phyloP scores from a whole-genome alignment of 306 rosid species.

The Ceratonia siliqua region DNA sequence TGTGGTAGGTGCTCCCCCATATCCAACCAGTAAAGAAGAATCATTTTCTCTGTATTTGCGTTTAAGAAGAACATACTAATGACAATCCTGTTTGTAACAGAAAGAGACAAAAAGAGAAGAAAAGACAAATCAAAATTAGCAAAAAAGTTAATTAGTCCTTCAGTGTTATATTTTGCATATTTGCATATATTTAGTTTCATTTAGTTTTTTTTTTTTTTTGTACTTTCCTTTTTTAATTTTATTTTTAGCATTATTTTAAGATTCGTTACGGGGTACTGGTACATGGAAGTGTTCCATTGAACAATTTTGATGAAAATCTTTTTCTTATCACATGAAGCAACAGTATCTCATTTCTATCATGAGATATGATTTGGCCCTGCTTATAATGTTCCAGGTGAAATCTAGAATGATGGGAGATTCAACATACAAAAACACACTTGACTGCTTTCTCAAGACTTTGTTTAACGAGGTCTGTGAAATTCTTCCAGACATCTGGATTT shows the following conservation, averaged over 20 bases:
- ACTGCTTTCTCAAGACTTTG: constrained; percentile 85
- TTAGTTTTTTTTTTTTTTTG: not conserved
- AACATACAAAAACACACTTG: constrained; percentile 81
- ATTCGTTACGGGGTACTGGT: constrained; percentile 33
- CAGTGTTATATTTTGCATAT: not conserved
- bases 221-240: not conserved
- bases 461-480: constrained; percentile 71
- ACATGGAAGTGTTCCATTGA: constrained; percentile 33
- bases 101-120: constrained; percentile 10
- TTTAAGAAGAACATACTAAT: constrained; percentile 14
- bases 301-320: constrained; percentile 36
- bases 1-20: constrained; percentile 64
- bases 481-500: constrained; percentile 4
- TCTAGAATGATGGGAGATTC: constrained; percentile 99
- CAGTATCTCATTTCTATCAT: constrained; percentile 34
- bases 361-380: constrained; percentile 37
- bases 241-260: constrained; percentile 9
- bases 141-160: not conserved
- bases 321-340: constrained; percentile 24
- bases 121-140: constrained; percentile 1
- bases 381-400: constrained; percentile 70
- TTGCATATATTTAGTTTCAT: not conserved
- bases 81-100: constrained; percentile 6
- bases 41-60: not conserved
- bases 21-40: not conserved